phyloP scores from a whole-genome alignment of 176 grass and related monocot genomes.

The Aegilops tauschii region DNA sequence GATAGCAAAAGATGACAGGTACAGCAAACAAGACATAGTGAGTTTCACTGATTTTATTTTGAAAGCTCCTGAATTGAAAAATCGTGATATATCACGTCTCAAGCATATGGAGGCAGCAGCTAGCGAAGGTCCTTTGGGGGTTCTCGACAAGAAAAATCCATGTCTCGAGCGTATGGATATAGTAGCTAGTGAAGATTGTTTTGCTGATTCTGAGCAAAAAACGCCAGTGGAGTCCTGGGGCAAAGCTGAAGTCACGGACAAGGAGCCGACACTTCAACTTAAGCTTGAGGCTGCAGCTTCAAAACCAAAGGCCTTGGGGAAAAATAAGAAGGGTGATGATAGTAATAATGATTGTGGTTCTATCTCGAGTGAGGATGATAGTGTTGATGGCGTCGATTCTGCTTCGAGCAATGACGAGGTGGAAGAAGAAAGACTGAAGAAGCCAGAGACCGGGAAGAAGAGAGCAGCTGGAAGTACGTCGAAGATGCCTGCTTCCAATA shows the following conservation, averaged over 20 bases:
- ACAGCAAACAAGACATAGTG: no score
- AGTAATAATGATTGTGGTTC: neutral
- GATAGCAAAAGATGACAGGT: no score
- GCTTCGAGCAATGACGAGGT: slow-evolving; percentile 39
- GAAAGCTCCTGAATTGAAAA: no score
- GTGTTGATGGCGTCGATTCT: slow-evolving; percentile 26
- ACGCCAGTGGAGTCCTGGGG: neutral
- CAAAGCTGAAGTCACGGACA: slow-evolving; percentile 37
- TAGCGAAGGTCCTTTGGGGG: no score
- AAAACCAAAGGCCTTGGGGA: slow-evolving; percentile 28
- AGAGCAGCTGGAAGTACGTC: slow-evolving; percentile 32
- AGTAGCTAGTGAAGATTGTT: no score
- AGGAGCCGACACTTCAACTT: neutral
- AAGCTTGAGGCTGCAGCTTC: slow-evolving; percentile 30
- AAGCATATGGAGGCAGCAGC: no score
- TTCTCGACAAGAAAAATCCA: no score
- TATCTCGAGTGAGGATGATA: slow-evolving; percentile 12
- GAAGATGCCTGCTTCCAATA: slow-evolving; percentile 66
- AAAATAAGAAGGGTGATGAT: slow-evolving; percentile 28
- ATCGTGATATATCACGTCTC: no score
- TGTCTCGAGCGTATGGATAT: no score
- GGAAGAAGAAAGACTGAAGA: slow-evolving; percentile 69
- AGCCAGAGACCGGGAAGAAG: slow-evolving; percentile 64
- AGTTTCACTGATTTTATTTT: no score
- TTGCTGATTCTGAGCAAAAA: no score